Conservation (phyloP, 1,139 yeast species). For the Kodamaea anthophila region DNA sequence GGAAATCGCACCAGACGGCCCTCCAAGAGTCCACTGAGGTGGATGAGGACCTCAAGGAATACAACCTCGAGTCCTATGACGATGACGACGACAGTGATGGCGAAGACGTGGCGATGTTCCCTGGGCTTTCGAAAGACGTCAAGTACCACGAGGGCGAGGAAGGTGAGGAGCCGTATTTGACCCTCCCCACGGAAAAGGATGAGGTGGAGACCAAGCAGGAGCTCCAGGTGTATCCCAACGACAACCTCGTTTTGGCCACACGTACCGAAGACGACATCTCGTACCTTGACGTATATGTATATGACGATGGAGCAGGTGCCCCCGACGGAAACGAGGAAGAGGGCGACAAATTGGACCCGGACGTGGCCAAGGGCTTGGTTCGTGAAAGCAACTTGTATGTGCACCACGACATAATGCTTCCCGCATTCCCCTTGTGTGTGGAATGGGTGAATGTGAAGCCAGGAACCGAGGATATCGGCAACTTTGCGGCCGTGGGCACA, state of each 20-base stretch:
- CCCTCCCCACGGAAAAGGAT: conserved; percentile 66
- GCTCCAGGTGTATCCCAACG: conserved; percentile 82
- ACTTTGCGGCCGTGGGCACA: conserved; percentile 94
- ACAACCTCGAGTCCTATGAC: conserved; percentile 80
- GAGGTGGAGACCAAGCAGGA: conserved; percentile 70
- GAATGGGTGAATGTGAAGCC: conserved; percentile 89
- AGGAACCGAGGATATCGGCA: conserved; percentile 49
- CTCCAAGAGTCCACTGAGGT: conserved; percentile 50
- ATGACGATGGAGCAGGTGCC: conserved; percentile 90
- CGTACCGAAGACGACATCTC: conserved; percentile 96
- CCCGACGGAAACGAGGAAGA: conserved; percentile 53
- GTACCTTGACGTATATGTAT: conserved; percentile 85
- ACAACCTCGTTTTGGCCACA: conserved; percentile 82
- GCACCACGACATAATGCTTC: conserved; percentile 95
- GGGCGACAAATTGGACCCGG: conserved; percentile 55
- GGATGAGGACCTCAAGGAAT: conserved; percentile 84
- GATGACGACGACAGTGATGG: conserved; percentile 51
- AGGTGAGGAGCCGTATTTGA: conserved; percentile 67
- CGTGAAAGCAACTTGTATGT: conserved; percentile 78
- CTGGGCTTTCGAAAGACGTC: conserved; percentile 58
- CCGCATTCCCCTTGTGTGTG: conserved; percentile 93
- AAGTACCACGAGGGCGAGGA: conserved; percentile 49
- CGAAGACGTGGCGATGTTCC: conserved; percentile 55
- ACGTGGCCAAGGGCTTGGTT: conserved; percentile 61
- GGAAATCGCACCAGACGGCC: conserved; percentile 42